Evolutionary conservation across 2,329 filamentous ascomycete genomes (phyloP).

Genomic region (Corynespora cassiicola): DNA sequence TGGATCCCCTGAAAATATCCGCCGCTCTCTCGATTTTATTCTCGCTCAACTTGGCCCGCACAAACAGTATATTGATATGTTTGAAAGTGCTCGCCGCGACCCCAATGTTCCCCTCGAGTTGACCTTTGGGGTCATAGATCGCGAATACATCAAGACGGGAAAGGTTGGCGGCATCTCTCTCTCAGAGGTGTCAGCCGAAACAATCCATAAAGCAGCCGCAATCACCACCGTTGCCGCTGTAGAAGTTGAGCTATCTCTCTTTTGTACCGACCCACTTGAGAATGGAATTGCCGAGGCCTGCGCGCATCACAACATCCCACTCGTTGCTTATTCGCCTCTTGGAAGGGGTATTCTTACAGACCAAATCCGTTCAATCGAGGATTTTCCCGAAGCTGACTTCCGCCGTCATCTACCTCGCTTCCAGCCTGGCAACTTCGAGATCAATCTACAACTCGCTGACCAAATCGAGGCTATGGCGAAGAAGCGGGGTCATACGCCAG

Average conservation of each 20-base stretch:
- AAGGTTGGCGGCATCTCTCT: slow-evolving; percentile 49
- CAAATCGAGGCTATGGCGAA: slow-evolving; percentile 65
- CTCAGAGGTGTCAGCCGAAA: slow-evolving; percentile 48
- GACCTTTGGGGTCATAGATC: too few species aligned
- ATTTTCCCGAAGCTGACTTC: slow-evolving; percentile 60
- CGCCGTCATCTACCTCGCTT: slow-evolving; percentile 62
- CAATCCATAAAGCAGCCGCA: slow-evolving; percentile 52
- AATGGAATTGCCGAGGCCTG: slow-evolving; percentile 62
- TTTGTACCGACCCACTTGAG: slow-evolving; percentile 57
- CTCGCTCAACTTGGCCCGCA: slow-evolving; percentile 41
- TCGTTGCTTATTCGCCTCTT: slow-evolving; percentile 70
- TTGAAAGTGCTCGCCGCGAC: slow-evolving; percentile 48
- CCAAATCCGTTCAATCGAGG: slow-evolving; percentile 52
- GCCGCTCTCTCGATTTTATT: slow-evolving; percentile 47
- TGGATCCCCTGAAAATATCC: slow-evolving; percentile 43
- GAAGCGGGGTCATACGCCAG: slow-evolving; percentile 61
- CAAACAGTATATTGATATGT: slow-evolving; percentile 50
- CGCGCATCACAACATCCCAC: slow-evolving; percentile 66
- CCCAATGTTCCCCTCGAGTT: slow-evolving; percentile 47
- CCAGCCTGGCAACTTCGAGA: slow-evolving; percentile 64
- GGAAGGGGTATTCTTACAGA: slow-evolving; percentile 59
- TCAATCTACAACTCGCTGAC: slow-evolving; percentile 67
- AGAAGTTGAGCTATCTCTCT: slow-evolving; percentile 64
- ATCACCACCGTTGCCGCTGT: slow-evolving; percentile 61
- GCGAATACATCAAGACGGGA: slow-evolving; percentile 22